Evolutionary conservation across 495 filamentous ascomycete species (phyloP).

Genomic region (Aspergillus sparsus): DNA sequence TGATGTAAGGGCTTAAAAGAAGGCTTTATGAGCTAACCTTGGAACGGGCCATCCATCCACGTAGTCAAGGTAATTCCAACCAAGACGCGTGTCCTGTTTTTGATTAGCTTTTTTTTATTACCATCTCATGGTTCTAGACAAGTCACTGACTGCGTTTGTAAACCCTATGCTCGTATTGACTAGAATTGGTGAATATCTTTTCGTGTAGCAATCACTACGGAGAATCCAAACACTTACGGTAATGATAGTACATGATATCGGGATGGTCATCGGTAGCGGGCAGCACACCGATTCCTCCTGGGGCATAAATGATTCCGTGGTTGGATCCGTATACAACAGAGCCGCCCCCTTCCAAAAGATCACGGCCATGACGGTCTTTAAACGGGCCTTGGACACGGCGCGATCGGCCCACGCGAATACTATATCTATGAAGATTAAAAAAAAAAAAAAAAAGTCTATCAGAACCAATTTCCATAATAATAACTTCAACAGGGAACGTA

Average conservation of each 20-base stretch:
- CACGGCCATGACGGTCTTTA: constrained; percentile 35
- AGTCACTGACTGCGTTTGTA: constrained; percentile 32
- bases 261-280: constrained; percentile 29
- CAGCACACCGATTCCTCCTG: constrained; percentile 47
- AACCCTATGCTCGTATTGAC: constrained; percentile 49
- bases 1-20: too few relatives aligned
- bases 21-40: constrained; percentile 19
- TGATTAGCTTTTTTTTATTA: constrained; percentile 1
- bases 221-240: constrained; percentile 35
- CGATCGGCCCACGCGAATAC: constrained; percentile 47
- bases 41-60: constrained; percentile 47
- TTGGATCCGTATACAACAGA: constrained; percentile 49
- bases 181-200: constrained; percentile 11
- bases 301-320: constrained; percentile 48
- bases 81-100: constrained; percentile 44
- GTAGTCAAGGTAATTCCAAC: constrained; percentile 48
- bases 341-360: constrained; percentile 43
- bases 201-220: too few relatives aligned
- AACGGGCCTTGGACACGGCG: constrained; percentile 43
- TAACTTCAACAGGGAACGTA: constrained; percentile 38
- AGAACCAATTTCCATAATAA: neutral
- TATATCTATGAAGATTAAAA: constrained; percentile 26
- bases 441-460: neutral
- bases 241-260: constrained; percentile 54
- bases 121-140: neutral